These are phyloP conservation scores for Xylaria sp. DNA, from an alignment of 495 filamentous ascomycete species.

Conservation along the genomic window DNA sequence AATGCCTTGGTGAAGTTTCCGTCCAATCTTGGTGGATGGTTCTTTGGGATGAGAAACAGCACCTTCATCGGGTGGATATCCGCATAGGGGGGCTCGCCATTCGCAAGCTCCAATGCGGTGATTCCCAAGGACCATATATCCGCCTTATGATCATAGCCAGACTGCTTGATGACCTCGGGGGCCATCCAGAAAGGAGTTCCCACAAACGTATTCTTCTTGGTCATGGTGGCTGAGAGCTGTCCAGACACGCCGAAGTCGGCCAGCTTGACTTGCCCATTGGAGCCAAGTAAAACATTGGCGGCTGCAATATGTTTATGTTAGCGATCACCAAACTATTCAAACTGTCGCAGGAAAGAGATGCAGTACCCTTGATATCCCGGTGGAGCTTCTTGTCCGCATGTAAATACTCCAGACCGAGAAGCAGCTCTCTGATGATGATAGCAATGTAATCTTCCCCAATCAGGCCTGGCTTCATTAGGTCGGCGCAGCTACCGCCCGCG, in stretches of 20 bases:
- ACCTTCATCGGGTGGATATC: constrained; percentile 99
- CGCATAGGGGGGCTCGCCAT: constrained; percentile 92
- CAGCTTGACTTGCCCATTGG: constrained; percentile 93
- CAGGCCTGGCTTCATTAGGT: constrained; percentile 89
- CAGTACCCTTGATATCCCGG: constrained; percentile 90
- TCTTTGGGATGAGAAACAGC: constrained; percentile 95
- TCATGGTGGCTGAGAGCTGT: constrained; percentile 98
- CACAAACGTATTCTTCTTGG: constrained; percentile 98
- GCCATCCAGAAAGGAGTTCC: constrained; percentile 99
- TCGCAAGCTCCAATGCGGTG: constrained; percentile 90
- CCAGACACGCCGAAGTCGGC: constrained; percentile 98
- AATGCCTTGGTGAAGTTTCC: constrained; percentile 89
- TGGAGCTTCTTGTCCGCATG: constrained; percentile 96
- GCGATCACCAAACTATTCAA: constrained; percentile 3
- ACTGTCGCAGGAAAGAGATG: not conserved
- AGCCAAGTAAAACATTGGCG: constrained; percentile 85
- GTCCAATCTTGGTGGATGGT: constrained; percentile 80
- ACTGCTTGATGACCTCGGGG: constrained; percentile 97
- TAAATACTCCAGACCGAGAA: constrained; percentile 90
- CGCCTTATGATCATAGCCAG: constrained; percentile 97
- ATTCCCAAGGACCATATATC: constrained; percentile 99
- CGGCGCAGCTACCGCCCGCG: constrained; percentile 89
- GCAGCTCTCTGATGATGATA: constrained; percentile 88
- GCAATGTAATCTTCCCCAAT: constrained; percentile 94
- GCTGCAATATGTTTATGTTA: constrained; percentile 58